Base-by-base conservation (phyloP, 345 rosid genomes). In the Raphanus sativus region DNA sequence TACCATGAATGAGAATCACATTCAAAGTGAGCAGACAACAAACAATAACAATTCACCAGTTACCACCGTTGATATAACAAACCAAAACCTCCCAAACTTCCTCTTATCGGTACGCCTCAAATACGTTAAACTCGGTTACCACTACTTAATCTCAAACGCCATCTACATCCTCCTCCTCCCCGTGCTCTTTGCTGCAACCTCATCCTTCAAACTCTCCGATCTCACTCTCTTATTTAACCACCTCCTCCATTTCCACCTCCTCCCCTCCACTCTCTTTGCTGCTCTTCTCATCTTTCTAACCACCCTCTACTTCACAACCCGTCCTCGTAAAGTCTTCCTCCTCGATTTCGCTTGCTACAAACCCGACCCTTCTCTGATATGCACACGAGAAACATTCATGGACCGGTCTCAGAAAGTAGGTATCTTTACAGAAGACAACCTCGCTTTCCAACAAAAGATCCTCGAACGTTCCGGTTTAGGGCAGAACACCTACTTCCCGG, bases 41-140 rank as follows among this genome's bases (percentile, higher is more conserved):
- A 6, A 70, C 29, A 63, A 16, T 48, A 68, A 33, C 17, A 48
- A 48, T n/a, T 48, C 55, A 48, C 16, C 69, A 24, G 11, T 11
- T n/a, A 12, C 8, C 17, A 56, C 77, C 54, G 33, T 73, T 67
- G 70, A 79, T 11, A 70, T 54, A 73, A 79, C 74, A 62, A 76
- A 62, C 36, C 67, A 30, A 48, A 83, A 74, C 9, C 87, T 90
- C 55, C 97, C 97, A 50, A 84, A 90, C 61, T 89, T 91, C 59
- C 92, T 87, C 26, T 65, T 80, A 13, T 86, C 97, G 0, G 82
- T 91, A 56, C 85, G 82, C 11, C 87, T 89, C 71, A 91, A 91
- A 40, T 88, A 91, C 32, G 91, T 93, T 32, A 93, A 93, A 76
- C 87, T 93, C 0, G 94, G 97, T 54, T 91, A 89, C 84, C 95